A percentile compares a stretch with the other conserved stretches of the same genome.
Evolutionary conservation across 148 eudicot genomes (phyloP).

Genomic region (Chenopodium album): DNA sequence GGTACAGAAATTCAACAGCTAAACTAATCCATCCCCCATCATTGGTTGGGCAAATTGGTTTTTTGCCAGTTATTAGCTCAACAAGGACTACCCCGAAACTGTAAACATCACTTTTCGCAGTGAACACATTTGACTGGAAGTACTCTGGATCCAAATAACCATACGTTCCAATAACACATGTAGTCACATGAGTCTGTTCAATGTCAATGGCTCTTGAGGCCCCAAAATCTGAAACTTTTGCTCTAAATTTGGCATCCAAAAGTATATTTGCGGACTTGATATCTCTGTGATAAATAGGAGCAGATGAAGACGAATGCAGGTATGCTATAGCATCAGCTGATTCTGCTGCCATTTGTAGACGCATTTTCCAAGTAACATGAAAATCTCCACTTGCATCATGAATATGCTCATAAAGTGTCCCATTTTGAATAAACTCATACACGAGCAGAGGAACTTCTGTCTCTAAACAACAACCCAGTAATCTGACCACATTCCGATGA

Average conservation of each 20-base stretch:
- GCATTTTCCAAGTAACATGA: background rate
- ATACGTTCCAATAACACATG: conserved; percentile 30
- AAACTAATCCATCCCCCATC: conserved; percentile 28
- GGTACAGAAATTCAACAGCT: conserved; percentile 22
- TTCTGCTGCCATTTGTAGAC: background rate
- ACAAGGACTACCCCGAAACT: conserved; percentile 36
- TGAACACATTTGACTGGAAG: conserved; percentile 31
- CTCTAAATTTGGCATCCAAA: background rate
- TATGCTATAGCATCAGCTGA: background rate
- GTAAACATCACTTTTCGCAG: conserved; percentile 37
- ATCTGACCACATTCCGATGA: background rate
- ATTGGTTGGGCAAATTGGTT: conserved; percentile 21
- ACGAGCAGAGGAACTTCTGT: background rate
- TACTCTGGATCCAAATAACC: conserved; percentile 37
- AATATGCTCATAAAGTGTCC: background rate
- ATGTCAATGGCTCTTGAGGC: background rate
- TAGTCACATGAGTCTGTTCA: conserved; percentile 36
- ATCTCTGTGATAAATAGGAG: background rate
- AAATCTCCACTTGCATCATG: background rate
- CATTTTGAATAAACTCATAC: background rate
- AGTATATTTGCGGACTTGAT: background rate
- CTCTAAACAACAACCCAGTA: background rate
- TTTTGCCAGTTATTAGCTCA: conserved; percentile 32
- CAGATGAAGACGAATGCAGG: background rate
- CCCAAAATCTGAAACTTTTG: background rate